These are phyloP conservation scores for Aspergillus indologenus DNA, from an alignment of 495 filamentous ascomycete species.

Conservation along the genomic window DNA sequence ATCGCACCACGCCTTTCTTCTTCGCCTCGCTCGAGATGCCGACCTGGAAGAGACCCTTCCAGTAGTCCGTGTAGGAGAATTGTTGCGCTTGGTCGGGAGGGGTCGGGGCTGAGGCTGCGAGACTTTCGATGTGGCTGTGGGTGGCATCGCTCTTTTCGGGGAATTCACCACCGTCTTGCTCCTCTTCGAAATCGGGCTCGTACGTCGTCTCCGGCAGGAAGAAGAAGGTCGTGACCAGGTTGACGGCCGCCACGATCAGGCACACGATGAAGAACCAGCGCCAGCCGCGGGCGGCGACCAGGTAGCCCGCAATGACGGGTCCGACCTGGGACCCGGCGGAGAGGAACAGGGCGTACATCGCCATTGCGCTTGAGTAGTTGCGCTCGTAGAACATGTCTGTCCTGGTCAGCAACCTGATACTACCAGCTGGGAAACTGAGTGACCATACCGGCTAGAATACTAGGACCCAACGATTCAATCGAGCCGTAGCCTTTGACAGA, in stretches of 20 bases:
- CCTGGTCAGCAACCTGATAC: background rate
- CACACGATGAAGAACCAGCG: conserved; percentile 37
- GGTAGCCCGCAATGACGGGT: conserved; percentile 32
- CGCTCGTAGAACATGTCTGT: conserved; percentile 37
- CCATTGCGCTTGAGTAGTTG: conserved; percentile 42
- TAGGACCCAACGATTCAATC: conserved; percentile 38
- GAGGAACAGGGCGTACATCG: conserved; percentile 34
- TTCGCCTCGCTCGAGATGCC: conserved; percentile 21
- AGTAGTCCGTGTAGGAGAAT: conserved; percentile 27
- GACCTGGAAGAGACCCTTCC: conserved; percentile 29
- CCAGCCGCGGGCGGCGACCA: conserved; percentile 30
- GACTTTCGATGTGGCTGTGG: conserved; percentile 21
- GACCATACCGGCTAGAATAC: conserved; percentile 34
- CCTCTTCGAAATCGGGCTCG: conserved; percentile 19
- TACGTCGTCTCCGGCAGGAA: conserved; percentile 32
- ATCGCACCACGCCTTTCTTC: conserved; percentile 19
- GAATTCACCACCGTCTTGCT: conserved; percentile 13
- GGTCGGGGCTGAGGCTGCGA: conserved; percentile 12
- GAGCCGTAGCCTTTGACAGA: conserved; percentile 23
- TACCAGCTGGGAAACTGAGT: background rate
- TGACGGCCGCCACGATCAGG: conserved; percentile 28
- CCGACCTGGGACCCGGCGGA: conserved; percentile 36
- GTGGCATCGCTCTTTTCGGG: conserved; percentile 13
- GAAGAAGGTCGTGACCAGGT: conserved; percentile 30
- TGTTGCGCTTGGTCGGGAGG: background rate